Evolutionary conservation across 1,284 basidiomycete species (phyloP).

Genomic region (Sporisorium reilianum): DNA sequence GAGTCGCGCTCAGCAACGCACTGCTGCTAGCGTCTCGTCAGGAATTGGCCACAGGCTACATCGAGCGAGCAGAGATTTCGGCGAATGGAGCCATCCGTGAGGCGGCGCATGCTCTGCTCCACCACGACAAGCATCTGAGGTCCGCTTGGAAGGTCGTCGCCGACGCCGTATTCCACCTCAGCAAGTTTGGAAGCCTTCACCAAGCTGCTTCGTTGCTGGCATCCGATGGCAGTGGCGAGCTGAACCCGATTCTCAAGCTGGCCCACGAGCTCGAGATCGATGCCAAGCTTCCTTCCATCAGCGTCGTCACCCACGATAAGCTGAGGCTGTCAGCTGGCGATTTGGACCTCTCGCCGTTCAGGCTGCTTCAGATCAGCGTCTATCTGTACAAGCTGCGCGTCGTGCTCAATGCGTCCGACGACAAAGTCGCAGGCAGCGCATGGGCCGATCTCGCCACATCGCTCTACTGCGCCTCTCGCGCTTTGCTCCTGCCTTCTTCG

Average conservation of each 20-base stretch:
- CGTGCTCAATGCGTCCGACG: constrained; percentile 53
- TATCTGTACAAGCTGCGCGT: constrained; percentile 65
- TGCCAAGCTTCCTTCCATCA: constrained; percentile 55
- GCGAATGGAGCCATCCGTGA: constrained; percentile 76
- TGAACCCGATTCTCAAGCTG: constrained; percentile 34
- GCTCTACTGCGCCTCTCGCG: constrained; percentile 46
- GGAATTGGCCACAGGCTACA: constrained; percentile 79
- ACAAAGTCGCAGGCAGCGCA: constrained; percentile 52
- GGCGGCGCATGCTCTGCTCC: constrained; percentile 74
- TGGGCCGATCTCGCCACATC: constrained; percentile 66
- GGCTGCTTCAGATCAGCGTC: constrained; percentile 33
- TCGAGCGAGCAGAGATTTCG: constrained; percentile 79
- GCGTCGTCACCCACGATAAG: constrained; percentile 31
- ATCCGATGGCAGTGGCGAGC: constrained; percentile 13
- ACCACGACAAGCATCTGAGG: constrained; percentile 69
- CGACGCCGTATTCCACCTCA: constrained; percentile 77
- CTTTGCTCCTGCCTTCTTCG: constrained; percentile 26
- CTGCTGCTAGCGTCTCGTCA: constrained; percentile 79
- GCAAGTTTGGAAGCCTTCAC: constrained; percentile 35
- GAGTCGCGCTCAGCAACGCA: constrained; percentile 81
- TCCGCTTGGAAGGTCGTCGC: constrained; percentile 85
- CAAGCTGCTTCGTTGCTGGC: constrained; percentile 9
- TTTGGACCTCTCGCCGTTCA: constrained; percentile 18
- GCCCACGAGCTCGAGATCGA: constrained; percentile 51
- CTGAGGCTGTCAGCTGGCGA: constrained; percentile 8